Percentiles rank a stretch among this genome's conserved stretches.
phyloP scores from a whole-genome alignment of 306 rosid genomes.

The Elaeagnus macrophylla region DNA sequence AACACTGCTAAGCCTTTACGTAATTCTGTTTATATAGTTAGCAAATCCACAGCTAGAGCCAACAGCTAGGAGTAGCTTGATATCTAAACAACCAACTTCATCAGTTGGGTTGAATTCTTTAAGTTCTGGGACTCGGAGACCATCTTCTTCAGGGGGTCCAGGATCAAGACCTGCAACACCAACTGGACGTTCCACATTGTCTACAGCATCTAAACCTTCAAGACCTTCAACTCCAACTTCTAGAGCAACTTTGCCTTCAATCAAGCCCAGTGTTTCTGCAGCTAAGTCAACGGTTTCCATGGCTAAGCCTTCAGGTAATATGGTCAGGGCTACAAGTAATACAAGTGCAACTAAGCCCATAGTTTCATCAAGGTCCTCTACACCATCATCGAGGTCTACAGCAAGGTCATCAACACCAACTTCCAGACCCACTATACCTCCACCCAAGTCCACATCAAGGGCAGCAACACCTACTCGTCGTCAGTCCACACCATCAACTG shows the following conservation, averaged over 20 bases:
- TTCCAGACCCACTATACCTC: conserved; percentile 64
- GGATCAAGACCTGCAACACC: conserved; percentile 90
- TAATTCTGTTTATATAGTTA: conserved; percentile 44
- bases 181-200: conserved; percentile 61
- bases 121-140: conserved; percentile 59
- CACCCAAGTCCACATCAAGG: conserved; percentile 67
- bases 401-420: conserved; percentile 90
- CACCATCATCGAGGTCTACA: conserved; percentile 59
- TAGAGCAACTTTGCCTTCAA: conserved; percentile 50
- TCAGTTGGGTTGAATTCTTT: conserved; percentile 71
- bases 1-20: conserved; percentile 22
- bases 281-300: conserved; percentile 46
- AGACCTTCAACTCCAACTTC: conserved; percentile 90
- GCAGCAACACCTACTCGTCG: conserved; percentile 88
- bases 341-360: conserved; percentile 33
- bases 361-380: conserved; percentile 62
- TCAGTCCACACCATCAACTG: conserved; percentile 60
- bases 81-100: conserved; percentile 53
- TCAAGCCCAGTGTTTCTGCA: conserved; percentile 31
- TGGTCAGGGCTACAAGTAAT: conserved; percentile 22
- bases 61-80: conserved; percentile 46
- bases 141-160: conserved; percentile 84
- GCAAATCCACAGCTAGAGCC: conserved; percentile 68
- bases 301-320: conserved; percentile 34
- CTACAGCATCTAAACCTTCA: conserved; percentile 50